phyloP scores from a whole-genome alignment of 805 yeast species.

The Nakazawaea anatomiae region DNA sequence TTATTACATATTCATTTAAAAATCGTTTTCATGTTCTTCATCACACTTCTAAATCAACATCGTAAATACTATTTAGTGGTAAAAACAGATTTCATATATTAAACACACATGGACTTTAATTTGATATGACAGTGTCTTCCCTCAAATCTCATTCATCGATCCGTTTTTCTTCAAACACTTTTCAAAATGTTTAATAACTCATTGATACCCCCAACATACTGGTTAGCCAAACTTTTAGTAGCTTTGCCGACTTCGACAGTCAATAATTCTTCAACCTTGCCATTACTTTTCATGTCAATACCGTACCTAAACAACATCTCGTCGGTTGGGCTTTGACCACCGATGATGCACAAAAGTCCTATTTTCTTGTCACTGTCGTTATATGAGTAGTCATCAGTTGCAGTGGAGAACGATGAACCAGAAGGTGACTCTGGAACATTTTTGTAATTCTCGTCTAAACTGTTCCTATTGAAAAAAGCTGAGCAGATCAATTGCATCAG shows the following conservation, averaged over 20 bases:
- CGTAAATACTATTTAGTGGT: too few species aligned
- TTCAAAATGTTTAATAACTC: constrained; percentile 53
- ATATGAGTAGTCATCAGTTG: constrained; percentile 9
- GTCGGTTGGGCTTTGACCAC: constrained; percentile 63
- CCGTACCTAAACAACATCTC: constrained; percentile 59
- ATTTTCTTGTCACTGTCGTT: constrained; percentile 14
- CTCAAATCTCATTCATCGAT: too few species aligned
- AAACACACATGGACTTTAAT: too few species aligned
- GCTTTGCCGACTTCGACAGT: constrained; percentile 57
- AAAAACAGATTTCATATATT: too few species aligned
- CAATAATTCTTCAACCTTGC: constrained; percentile 38
- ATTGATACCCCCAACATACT: constrained; percentile 62
- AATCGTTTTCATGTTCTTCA: not conserved
- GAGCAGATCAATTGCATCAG: constrained; percentile 50
- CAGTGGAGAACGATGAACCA: constrained; percentile 11
- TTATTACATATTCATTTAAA: not conserved
- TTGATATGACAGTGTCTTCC: too few species aligned
- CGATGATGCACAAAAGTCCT: constrained; percentile 50
- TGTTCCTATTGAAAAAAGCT: constrained; percentile 22
- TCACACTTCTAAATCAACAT: too few species aligned
- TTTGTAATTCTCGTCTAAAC: constrained; percentile 8
- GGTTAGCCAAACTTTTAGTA: constrained; percentile 52
- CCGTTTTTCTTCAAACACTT: constrained; percentile 4
- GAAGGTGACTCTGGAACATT: constrained; percentile 17
- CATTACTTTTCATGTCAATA: constrained; percentile 32